phyloP scores from a whole-genome alignment of 2,329 filamentous ascomycete species.

The Fusarium caatingaense region DNA sequence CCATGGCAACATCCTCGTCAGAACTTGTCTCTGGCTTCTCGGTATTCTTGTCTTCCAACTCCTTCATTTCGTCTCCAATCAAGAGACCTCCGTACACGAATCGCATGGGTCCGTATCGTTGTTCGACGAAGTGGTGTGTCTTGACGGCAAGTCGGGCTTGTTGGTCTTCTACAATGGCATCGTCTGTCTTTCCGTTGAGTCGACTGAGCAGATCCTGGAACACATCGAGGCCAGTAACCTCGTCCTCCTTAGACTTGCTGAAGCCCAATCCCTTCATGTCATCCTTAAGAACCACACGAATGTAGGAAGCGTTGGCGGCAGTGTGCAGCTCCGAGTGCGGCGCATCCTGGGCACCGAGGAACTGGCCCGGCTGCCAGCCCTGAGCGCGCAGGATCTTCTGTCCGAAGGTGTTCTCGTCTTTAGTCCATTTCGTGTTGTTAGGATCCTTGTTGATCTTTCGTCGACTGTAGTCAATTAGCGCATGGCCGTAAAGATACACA shows the following conservation, averaged over 20 bases:
- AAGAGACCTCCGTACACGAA: conserved; percentile 88
- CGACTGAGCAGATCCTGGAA: conserved; percentile 89
- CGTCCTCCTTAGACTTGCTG: conserved; percentile 77
- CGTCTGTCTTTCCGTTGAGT: conserved; percentile 87
- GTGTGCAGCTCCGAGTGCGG: conserved; percentile 81
- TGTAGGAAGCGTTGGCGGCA: conserved; percentile 84
- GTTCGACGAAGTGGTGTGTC: conserved; percentile 77
- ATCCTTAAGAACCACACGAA: conserved; percentile 87
- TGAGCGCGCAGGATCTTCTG: conserved; percentile 89
- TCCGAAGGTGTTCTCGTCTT: conserved; percentile 84
- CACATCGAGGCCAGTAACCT: conserved; percentile 85
- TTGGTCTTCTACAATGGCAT: conserved; percentile 76
- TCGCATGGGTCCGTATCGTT: conserved; percentile 81
- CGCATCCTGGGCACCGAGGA: conserved; percentile 81
- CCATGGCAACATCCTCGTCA: conserved; percentile 40
- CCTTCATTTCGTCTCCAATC: conserved; percentile 67
- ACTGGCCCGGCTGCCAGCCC: conserved; percentile 89
- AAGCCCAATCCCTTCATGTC: conserved; percentile 92
- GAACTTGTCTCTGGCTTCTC: conserved; percentile 24
- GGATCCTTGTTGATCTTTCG: conserved; percentile 88
- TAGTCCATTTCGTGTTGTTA: conserved; percentile 94
- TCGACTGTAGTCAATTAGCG: conserved; percentile 46
- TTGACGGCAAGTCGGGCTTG: conserved; percentile 75
- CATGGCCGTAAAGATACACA: background rate
- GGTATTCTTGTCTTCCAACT: conserved; percentile 40